phyloP scores from a whole-genome alignment of 192 early-diverging fungal genomes.

The Gamsiella multidivaricata region DNA sequence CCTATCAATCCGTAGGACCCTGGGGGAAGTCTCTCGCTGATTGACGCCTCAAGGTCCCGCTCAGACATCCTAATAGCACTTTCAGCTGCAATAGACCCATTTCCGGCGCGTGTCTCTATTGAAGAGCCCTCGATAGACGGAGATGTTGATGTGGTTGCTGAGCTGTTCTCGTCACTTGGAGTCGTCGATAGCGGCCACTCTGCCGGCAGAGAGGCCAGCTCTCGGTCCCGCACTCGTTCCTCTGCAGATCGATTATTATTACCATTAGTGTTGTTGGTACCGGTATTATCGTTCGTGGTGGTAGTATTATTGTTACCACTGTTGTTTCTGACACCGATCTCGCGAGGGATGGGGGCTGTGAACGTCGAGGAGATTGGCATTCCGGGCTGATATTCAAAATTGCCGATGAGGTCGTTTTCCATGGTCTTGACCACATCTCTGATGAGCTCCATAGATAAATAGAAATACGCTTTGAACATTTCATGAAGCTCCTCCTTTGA shows the following conservation, averaged over 20 bases:
- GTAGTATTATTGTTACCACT: constrained; percentile 4
- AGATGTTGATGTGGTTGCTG: not conserved
- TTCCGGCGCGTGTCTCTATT: not conserved
- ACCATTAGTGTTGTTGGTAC: not conserved
- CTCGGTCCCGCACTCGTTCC: constrained; percentile 1
- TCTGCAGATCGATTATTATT: not conserved
- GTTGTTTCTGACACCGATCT: constrained; percentile 56
- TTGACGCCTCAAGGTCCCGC: not conserved
- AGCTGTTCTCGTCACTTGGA: constrained; percentile 2
- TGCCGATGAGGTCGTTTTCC: constrained; percentile 89
- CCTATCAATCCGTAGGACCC: constrained; percentile 36
- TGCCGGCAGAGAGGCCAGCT: constrained; percentile 33
- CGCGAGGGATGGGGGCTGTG: constrained; percentile 79
- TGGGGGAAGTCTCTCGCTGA: not conserved
- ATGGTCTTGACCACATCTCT: constrained; percentile 88
- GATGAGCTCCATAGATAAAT: constrained; percentile 90
- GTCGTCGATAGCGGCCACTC: constrained; percentile 32
- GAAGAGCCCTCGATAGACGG: not conserved
- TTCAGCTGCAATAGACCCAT: not conserved
- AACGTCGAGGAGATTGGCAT: constrained; percentile 94
- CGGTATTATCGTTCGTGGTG: not conserved
- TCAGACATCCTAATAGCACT: not conserved
- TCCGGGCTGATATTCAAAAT: constrained; percentile 79
- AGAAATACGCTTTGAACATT: constrained; percentile 95
- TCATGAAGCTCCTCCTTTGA: constrained; percentile 84